Evolutionary conservation across 2,329 filamentous ascomycete species (phyloP), one percentile per base, ranked within the genome.

Genomic region (Trichothecium sympodiale): DNA sequence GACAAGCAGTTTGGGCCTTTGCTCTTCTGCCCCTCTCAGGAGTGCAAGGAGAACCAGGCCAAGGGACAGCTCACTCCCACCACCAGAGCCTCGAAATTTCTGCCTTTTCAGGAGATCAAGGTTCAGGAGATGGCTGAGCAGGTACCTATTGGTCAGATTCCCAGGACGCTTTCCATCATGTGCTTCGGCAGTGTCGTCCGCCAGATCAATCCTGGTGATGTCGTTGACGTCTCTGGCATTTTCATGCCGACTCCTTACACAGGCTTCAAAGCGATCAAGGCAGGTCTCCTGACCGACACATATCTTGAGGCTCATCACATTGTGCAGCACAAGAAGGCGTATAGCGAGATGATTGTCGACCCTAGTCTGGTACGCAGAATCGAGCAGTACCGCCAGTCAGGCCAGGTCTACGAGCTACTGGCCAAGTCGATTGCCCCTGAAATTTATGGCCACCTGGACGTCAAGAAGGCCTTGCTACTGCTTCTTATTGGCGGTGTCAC

Each of bases 51-150:
- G 41, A 96, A 95, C 59, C 87, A 94, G 57, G 77, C 85, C 47
- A 94, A 91, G 59, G 91, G 91, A 14, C 86, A 95, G 57, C 72
- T 98, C 28, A 89, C 94, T 56, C 77, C 93, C 27, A 95, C 89
- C 1, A 93, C 88, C n/a, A 76, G 91, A 49, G 91, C 89, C 1
- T 95, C 88, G 35, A 98, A 96, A 52, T 98, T 96, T 53, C 64
- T 94, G 51, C 87, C 91, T 4, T 98, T 98, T 66, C 91, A 98
- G 59, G 91, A 98, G 60, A 78, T 96, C 60, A 96, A 96, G 65
- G 87, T 98, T 38, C 91, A 98, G 60, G 91, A 98, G 56, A 85
- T 96, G 77, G 87, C 91, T n/a, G 91, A 98, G 56, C 91, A 98
- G 58, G 91, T 98, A 0, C 91, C 91, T 7, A 93, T 98, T 44